Percentiles rank a stretch among this genome's conserved stretches.
phyloP scores from a whole-genome alignment of 352 stramenopile species.

The Phytophthora megakarya region DNA sequence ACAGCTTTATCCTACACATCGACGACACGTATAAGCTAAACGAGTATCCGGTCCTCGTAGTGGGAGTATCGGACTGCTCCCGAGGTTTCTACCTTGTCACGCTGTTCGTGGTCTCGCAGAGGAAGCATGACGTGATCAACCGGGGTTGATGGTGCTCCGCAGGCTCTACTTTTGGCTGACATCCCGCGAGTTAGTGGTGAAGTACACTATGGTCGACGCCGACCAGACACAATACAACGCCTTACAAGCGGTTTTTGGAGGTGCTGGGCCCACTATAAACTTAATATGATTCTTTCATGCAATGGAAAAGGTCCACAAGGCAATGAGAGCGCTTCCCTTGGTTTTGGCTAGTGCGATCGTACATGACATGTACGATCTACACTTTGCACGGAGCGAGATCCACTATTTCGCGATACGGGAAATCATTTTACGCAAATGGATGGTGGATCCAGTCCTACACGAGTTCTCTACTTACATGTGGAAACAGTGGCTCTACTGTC shows the following conservation, averaged over 20 bases:
- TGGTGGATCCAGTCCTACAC: neutral
- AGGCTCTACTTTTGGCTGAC: neutral
- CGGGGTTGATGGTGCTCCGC: too few species aligned
- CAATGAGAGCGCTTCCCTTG: neutral
- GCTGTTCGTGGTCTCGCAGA: too few species aligned
- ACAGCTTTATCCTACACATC: neutral
- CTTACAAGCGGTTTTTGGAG: neutral
- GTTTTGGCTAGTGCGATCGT: neutral
- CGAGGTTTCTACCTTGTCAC: neutral
- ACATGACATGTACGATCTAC: neutral
- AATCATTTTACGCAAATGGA: neutral
- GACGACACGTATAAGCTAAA: conserved; percentile 12
- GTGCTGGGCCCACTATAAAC: neutral
- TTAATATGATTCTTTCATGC: conserved; percentile 27
- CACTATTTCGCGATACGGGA: neutral
- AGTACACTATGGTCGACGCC: conserved; percentile 1
- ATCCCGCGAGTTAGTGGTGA: neutral
- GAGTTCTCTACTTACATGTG: neutral
- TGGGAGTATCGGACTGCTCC: conserved; percentile 1
- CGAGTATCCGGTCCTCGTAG: conserved; percentile 8
- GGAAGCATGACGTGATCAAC: too few species aligned
- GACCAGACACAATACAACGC: conserved; percentile 4
- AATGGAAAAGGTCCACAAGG: neutral
- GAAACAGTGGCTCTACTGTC: neutral
- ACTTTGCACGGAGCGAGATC: neutral